Evolutionary conservation across 2,329 filamentous ascomycete species (phyloP).

Genomic region (Diaporthe australafricana): DNA sequence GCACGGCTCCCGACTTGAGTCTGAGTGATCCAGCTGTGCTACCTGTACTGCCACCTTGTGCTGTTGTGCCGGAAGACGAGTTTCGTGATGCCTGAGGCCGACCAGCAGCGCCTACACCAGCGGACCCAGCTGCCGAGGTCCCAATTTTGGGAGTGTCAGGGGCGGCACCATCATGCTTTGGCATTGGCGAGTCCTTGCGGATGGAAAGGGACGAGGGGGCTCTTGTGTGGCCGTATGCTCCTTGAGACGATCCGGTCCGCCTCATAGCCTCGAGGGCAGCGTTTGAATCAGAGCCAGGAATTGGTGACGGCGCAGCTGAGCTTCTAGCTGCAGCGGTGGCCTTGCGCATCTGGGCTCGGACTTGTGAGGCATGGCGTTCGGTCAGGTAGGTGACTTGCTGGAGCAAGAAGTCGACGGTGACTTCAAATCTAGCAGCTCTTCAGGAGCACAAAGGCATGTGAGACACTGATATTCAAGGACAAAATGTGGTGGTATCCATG

Average conservation of each 20-base stretch:
- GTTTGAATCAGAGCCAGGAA: slow-evolving; percentile 61
- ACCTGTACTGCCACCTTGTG: slow-evolving; percentile 38
- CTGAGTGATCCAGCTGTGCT: slow-evolving; percentile 29
- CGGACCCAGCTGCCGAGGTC: slow-evolving; percentile 37
- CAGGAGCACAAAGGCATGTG: slow-evolving; percentile 33
- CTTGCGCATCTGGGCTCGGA: slow-evolving; percentile 89
- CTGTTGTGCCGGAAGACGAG: slow-evolving; percentile 59
- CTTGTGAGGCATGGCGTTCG: slow-evolving; percentile 89
- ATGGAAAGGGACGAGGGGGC: slow-evolving; percentile 66
- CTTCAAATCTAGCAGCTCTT: slow-evolving; percentile 82
- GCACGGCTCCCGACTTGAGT: slow-evolving; percentile 43
- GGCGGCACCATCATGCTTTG: slow-evolving; percentile 58
- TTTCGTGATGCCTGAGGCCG: slow-evolving; percentile 61
- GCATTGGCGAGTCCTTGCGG: slow-evolving; percentile 67
- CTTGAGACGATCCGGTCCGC: slow-evolving; percentile 56
- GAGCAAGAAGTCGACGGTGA: slow-evolving; percentile 87
- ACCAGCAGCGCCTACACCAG: slow-evolving; percentile 40
- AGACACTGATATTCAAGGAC: not conserved
- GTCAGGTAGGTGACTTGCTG: slow-evolving; percentile 96
- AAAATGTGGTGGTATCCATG: not conserved
- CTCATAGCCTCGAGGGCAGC: slow-evolving; percentile 59
- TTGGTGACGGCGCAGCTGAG: slow-evolving; percentile 67
- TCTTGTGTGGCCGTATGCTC: slow-evolving; percentile 50
- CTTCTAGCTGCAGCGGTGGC: slow-evolving; percentile 66
- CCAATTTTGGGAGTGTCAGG: slow-evolving; percentile 57